A percentile compares a stretch with the other conserved stretches of the same genome.
phyloP scores from a whole-genome alignment of 805 yeast species.

The Teunomyces atbi region DNA sequence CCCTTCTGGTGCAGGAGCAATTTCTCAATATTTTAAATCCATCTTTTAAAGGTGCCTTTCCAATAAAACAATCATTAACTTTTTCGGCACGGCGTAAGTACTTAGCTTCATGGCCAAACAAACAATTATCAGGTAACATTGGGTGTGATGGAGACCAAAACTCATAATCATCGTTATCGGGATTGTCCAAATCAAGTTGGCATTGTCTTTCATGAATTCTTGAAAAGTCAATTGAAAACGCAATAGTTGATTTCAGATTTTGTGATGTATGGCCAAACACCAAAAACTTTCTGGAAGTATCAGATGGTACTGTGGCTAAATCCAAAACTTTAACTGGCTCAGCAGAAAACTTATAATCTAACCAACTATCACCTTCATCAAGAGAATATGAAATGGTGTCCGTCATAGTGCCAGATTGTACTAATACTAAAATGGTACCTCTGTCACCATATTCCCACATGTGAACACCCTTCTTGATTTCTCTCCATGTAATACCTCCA shows the following conservation, averaged over 20 bases:
- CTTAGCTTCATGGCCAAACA: slow-evolving; percentile 43
- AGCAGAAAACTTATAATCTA: slow-evolving; percentile 58
- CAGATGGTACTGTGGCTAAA: slow-evolving; percentile 86
- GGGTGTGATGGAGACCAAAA: slow-evolving; percentile 45
- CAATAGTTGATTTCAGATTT: slow-evolving; percentile 44
- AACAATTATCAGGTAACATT: slow-evolving; percentile 32
- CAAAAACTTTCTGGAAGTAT: slow-evolving; percentile 77
- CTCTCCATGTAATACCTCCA: slow-evolving; percentile 89
- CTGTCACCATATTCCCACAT: slow-evolving; percentile 98
- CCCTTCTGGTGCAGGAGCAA: slow-evolving; percentile 83
- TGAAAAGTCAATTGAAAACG: slow-evolving; percentile 41
- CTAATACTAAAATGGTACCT: slow-evolving; percentile 81
- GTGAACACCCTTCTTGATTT: slow-evolving; percentile 66
- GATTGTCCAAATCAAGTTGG: slow-evolving; percentile 42
- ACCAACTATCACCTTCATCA: slow-evolving; percentile 82
- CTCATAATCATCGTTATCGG: slow-evolving; percentile 40
- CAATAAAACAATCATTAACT: slow-evolving; percentile 65
- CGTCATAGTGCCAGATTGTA: slow-evolving; percentile 57
- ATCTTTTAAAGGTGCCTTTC: slow-evolving; percentile 53
- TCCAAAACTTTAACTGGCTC: slow-evolving; percentile 59
- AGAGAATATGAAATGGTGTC: slow-evolving; percentile 61
- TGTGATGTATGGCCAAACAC: slow-evolving; percentile 47
- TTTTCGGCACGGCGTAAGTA: slow-evolving; percentile 44
- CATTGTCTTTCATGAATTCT: slow-evolving; percentile 37
- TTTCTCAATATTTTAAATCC: slow-evolving; percentile 59